Evolutionary conservation across 148 eudicot genomes (phyloP).

Genomic region (Mesembryanthemum crystallinum): DNA sequence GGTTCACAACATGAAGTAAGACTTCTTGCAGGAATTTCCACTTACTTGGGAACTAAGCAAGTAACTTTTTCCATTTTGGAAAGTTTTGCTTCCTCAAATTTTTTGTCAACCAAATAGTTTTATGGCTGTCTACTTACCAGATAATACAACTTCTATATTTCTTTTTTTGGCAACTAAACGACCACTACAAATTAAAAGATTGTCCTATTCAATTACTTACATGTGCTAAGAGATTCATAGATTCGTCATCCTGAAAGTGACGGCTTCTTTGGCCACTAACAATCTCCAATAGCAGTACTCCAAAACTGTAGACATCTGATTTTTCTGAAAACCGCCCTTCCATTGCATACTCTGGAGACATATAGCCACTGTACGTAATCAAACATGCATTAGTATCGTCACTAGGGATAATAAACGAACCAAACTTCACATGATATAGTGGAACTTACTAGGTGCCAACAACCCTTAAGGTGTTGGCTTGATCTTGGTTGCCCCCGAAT

Average conservation of each 20-base stretch:
- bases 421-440: neutral
- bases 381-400: slow-evolving; percentile 1
- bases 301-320: slow-evolving; percentile 55
- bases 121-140: too few species aligned
- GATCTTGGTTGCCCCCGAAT: slow-evolving; percentile 47
- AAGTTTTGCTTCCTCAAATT: too few species aligned
- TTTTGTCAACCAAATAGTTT: too few species aligned
- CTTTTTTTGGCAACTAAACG: too few species aligned
- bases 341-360: slow-evolving; percentile 60
- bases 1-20: too few species aligned
- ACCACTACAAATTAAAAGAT: too few species aligned
- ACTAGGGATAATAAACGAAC: neutral
- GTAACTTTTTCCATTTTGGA: too few species aligned
- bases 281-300: slow-evolving; percentile 48
- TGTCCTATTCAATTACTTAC: slow-evolving; percentile 33
- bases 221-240: slow-evolving; percentile 27
- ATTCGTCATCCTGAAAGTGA: slow-evolving; percentile 20
- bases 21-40: too few species aligned
- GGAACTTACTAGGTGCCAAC: slow-evolving; percentile 66
- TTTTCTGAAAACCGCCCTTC: slow-evolving; percentile 52
- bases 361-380: slow-evolving; percentile 36
- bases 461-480: slow-evolving; percentile 50
- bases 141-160: too few species aligned
- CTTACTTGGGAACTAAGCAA: too few species aligned
- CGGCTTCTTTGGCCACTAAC: slow-evolving; percentile 36